Conservation (phyloP, 805 yeast species). For the Nakazawaea laoshanensis region DNA sequence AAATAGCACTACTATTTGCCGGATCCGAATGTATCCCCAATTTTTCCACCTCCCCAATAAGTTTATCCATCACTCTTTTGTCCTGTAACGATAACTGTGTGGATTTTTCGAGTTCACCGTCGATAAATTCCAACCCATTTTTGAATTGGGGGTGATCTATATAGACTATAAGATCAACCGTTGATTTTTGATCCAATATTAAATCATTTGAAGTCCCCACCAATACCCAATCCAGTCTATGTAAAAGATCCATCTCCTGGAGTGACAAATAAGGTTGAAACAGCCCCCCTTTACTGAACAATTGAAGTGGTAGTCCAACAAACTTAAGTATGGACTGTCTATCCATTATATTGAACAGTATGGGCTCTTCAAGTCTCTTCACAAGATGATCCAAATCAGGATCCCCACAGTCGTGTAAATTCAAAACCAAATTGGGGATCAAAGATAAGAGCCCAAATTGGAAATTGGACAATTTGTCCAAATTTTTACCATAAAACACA, state of each 20-base stretch:
- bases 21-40: background rate
- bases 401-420: slow-evolving; percentile 71
- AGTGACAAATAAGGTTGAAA: slow-evolving; percentile 93
- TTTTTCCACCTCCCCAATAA: slow-evolving; percentile 40
- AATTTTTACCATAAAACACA: slow-evolving; percentile 68
- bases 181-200: slow-evolving; percentile 53
- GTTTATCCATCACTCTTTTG: slow-evolving; percentile 61
- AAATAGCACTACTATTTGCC: slow-evolving; percentile 21
- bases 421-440: slow-evolving; percentile 70
- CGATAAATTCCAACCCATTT: slow-evolving; percentile 35
- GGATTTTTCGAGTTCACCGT: slow-evolving; percentile 31
- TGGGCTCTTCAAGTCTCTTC: slow-evolving; percentile 44
- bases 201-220: slow-evolving; percentile 87
- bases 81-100: slow-evolving; percentile 52
- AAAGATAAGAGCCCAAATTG: slow-evolving; percentile 81
- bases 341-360: slow-evolving; percentile 68
- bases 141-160: slow-evolving; percentile 35
- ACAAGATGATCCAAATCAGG: slow-evolving; percentile 52
- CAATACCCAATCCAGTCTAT: slow-evolving; percentile 49
- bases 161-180: slow-evolving; percentile 62
- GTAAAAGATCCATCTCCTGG: slow-evolving; percentile 78
- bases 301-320: slow-evolving; percentile 80
- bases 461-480: slow-evolving; percentile 71
- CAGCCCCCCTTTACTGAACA: slow-evolving; percentile 79
- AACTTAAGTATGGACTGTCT: slow-evolving; percentile 68